Percentiles rank a stretch among this genome's conserved stretches.
phyloP scores from a whole-genome alignment of 2,329 filamentous ascomycete genomes.

The Colletotrichum sansevieriae region DNA sequence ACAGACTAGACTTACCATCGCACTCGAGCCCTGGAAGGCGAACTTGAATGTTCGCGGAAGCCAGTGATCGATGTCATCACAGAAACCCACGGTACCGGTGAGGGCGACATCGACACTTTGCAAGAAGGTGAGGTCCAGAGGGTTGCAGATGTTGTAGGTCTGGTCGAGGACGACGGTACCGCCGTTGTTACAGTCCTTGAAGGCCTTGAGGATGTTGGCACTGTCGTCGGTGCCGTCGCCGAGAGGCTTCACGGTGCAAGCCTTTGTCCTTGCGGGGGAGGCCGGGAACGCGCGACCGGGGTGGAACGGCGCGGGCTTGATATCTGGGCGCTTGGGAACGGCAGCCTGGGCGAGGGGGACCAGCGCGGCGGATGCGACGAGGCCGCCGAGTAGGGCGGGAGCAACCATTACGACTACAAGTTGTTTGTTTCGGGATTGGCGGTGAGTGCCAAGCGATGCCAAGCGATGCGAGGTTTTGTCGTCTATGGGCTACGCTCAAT shows the following conservation, averaged over 20 bases:
- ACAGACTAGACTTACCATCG: constrained; percentile 38
- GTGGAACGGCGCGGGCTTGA: constrained; percentile 42
- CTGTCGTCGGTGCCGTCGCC: constrained; percentile 48
- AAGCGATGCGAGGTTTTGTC: constrained; percentile 26
- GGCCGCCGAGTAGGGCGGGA: constrained; percentile 35
- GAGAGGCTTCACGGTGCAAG: constrained; percentile 46
- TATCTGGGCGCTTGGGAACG: constrained; percentile 34
- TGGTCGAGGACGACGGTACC: constrained; percentile 72
- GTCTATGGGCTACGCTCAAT: not conserved
- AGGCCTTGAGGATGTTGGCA: constrained; percentile 62
- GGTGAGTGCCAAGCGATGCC: constrained; percentile 23
- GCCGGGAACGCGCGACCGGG: constrained; percentile 42
- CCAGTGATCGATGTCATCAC: constrained; percentile 78
- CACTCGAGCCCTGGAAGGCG: constrained; percentile 73
- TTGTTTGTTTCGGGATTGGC: not conserved
- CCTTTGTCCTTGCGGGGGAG: constrained; percentile 44
- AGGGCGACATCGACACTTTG: constrained; percentile 72
- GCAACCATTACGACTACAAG: constrained; percentile 26
- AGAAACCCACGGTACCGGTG: constrained; percentile 70
- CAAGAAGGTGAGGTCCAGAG: constrained; percentile 75
- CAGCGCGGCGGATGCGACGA: constrained; percentile 34
- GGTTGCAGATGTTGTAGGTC: constrained; percentile 73
- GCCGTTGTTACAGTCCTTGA: constrained; percentile 72
- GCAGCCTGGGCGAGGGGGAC: constrained; percentile 30
- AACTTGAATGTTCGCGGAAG: constrained; percentile 73